phyloP scores from a whole-genome alignment of 257 asterid genomes.

The Forsythia suspensa region DNA sequence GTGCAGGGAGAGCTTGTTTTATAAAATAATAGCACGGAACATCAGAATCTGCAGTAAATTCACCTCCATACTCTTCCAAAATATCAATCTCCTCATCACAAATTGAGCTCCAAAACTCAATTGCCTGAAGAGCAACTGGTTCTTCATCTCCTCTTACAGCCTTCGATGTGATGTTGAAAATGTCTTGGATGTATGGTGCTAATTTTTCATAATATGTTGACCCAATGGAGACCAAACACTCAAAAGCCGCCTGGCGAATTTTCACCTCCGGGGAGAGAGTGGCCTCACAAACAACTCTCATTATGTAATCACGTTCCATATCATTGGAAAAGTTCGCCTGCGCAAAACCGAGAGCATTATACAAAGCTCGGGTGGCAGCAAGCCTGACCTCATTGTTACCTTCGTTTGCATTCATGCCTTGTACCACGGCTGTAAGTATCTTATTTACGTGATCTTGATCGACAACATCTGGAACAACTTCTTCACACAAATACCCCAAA shows the following conservation, averaged over 20 bases:
- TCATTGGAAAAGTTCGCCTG: constrained; percentile 80
- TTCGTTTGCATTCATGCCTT: constrained; percentile 81
- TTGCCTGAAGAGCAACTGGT: constrained; percentile 82
- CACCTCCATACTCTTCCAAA: constrained; percentile 71
- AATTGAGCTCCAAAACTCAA: constrained; percentile 79
- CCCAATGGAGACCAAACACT: constrained; percentile 76
- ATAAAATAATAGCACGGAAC: constrained; percentile 71
- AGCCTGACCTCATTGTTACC: constrained; percentile 66
- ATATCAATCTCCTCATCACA: constrained; percentile 86
- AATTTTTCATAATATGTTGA: constrained; percentile 77
- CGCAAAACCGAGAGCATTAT: constrained; percentile 84
- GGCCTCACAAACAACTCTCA: constrained; percentile 90
- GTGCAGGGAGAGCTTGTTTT: constrained; percentile 81
- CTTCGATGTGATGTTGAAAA: constrained; percentile 72
- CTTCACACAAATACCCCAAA: constrained; percentile 80
- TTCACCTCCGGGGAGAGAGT: constrained; percentile 72
- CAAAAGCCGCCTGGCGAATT: constrained; percentile 83
- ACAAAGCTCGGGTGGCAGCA: constrained; percentile 74
- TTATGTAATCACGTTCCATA: constrained; percentile 78
- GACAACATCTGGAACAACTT: constrained; percentile 69
- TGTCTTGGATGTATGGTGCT: constrained; percentile 71
- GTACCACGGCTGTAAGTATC: constrained; percentile 82
- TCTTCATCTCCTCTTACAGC: constrained; percentile 75
- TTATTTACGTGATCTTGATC: constrained; percentile 88
- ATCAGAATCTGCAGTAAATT: constrained; percentile 71